Evolutionary conservation across 1,284 basidiomycete species (phyloP), one percentile per base, ranked within the genome.

Genomic region (Apiotrichum domesticum): DNA sequence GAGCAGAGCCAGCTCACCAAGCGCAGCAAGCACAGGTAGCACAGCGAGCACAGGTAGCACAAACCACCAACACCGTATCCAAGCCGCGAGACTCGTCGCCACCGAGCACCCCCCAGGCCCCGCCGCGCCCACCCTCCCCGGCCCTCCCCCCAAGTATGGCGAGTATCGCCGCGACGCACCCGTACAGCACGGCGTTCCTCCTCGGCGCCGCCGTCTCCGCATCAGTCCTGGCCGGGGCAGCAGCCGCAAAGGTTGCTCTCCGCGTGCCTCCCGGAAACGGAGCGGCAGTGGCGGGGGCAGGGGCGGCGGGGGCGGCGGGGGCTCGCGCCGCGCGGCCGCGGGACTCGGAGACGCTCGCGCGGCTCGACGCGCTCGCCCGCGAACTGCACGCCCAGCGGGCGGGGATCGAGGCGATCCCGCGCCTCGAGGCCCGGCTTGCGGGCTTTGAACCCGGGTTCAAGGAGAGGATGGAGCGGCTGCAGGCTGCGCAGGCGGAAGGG

Each of bases 181-280:
- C 60, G 21, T 58, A 58, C 54, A 55, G 56, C 33, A 55, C 56
- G 13, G 57, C 60, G 2, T 62, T 62, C 44, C 57, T 62, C 15
- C 45, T 58, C 39, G 60, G 60, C 4, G 60, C 56, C 0, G 46
- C 54, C 13, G 32, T 62, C 33, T 49, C 56, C 6, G 54, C 35
- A 13, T 56, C 57, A 3, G 47, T 52, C 9, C 37, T 56, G 1
- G 49, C 46, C 0, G 60, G 60, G 1, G 48, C 51, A 0, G 52
- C 49, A 0, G 52, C 54, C 1, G 57, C 21, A 21, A 21, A 21
- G 21, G 21, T 21, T 21, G 21, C 21, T 21, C 21, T 21, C 21
- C 21, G 21, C 21, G 21, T 21, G 21, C 21, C 21, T 21, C 21
- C 21, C 21, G 21, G 21, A 21, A 21, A 21, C 21, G 21, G 21